Evolutionary conservation across 2,329 filamentous ascomycete species (phyloP), one percentile per base, ranked within the genome.

Genomic region (Penicillium janthinellum): DNA sequence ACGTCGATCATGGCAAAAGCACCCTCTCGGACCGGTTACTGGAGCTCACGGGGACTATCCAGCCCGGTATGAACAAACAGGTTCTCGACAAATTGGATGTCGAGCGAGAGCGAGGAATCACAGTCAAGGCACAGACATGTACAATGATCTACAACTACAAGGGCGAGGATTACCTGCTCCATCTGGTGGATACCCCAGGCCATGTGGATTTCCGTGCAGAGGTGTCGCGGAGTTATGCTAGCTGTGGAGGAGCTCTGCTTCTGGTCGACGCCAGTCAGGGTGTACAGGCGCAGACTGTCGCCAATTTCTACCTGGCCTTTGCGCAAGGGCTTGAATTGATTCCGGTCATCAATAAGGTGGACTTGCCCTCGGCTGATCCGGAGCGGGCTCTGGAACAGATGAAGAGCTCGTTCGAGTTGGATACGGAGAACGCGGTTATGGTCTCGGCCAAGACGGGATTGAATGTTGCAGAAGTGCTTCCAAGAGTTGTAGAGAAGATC

Each of bases 1-100:
- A 99, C 76, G 96, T 99, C 73, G 95, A 99, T 76, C 95, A 99
- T 87, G 95, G 95, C 71, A 99, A 99, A 79, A 96, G 91, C 73
- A 99, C 95, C 4, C 87, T 99, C 55, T 94, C 90, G 67, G 95
- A 99, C 72, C 89, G 95, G 2, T 81, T 99, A 56, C 85, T 99
- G 63, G 95, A 99, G 82, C 83, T 96, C 64, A 99, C 95, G 0
- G 94, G 95, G 20, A 98, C 94, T 6, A 98, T 99, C 64, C 81
- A 90, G 68, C 85, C 90, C 0, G 92, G 92, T 59, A 84, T 84
- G 52, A 96, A 97, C 75, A 96, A 96, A 79, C 95, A 99, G 82
- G 91, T 98, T 63, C 82, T 99, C 64, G 95, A 99, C 78, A 97
- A 96, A 75, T 86, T 99, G 38, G 95, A 99, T 74, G 95, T 99